Evolutionary conservation across 1,284 basidiomycete genomes (phyloP).

Genomic region (Ceratorhiza oryzae-sativae): DNA sequence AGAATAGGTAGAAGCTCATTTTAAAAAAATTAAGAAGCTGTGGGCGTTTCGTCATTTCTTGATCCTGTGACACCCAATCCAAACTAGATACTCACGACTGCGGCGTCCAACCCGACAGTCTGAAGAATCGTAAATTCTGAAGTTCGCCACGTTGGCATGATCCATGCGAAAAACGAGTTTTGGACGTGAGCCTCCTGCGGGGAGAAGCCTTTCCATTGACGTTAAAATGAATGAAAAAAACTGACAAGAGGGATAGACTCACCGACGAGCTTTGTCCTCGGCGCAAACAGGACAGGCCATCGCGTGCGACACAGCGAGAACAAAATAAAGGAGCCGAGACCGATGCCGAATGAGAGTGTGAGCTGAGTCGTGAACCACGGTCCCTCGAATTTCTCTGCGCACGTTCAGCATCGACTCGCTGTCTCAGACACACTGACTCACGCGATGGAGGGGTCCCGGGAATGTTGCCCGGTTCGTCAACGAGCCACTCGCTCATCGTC

Average conservation of each 20-base stretch:
- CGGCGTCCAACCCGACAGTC: slow-evolving; percentile 95
- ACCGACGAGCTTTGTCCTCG: slow-evolving; percentile 94
- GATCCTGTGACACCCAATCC: slow-evolving; percentile 12
- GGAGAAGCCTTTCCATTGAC: slow-evolving; percentile 70
- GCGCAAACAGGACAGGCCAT: slow-evolving; percentile 91
- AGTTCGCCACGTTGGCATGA: slow-evolving; percentile 86
- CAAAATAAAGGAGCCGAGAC: slow-evolving; percentile 78
- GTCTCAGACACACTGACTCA: neutral
- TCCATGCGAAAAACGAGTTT: slow-evolving; percentile 91
- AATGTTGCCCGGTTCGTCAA: slow-evolving; percentile 16
- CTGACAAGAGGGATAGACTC: slow-evolving; percentile 41
- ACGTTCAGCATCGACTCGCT: neutral
- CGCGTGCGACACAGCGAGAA: slow-evolving; percentile 88
- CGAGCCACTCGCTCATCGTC: slow-evolving; percentile 15
- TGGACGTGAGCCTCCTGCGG: slow-evolving; percentile 87
- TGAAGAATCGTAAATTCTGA: slow-evolving; percentile 95
- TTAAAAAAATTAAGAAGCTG: slow-evolving; percentile 95
- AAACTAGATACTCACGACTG: slow-evolving; percentile 66
- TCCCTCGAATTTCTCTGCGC: slow-evolving; percentile 75
- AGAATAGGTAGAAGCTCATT: slow-evolving; percentile 91
- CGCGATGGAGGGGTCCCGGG: slow-evolving; percentile 30
- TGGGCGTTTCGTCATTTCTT: neutral
- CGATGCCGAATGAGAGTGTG: slow-evolving; percentile 78
- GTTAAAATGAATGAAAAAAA: too few relatives aligned
- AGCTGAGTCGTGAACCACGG: slow-evolving; percentile 96